Percentiles rank a stretch among this genome's conserved stretches.
phyloP scores from a whole-genome alignment of 2,329 filamentous ascomycete genomes.

The Hypoxylon sp. region DNA sequence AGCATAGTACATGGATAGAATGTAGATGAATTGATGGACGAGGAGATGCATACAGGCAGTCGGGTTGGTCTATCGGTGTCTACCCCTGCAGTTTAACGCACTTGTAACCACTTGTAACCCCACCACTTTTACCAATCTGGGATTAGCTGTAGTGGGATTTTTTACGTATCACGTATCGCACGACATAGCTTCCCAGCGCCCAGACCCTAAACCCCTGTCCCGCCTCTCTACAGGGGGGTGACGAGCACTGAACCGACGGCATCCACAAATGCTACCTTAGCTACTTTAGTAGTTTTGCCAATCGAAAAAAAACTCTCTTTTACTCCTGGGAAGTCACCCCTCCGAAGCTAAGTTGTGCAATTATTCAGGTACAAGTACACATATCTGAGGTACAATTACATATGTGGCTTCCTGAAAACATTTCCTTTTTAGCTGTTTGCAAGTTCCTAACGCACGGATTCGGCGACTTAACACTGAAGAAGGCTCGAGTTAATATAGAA shows the following conservation, averaged over 20 bases:
- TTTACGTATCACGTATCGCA: conserved; percentile 46
- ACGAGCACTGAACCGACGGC: conserved; percentile 19
- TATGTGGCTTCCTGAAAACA: not conserved
- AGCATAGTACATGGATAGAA: conserved; percentile 20
- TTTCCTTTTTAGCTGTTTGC: not conserved
- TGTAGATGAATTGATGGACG: conserved; percentile 22
- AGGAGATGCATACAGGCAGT: conserved; percentile 28
- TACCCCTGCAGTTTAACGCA: conserved; percentile 30
- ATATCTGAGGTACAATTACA: not conserved
- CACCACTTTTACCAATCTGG: conserved; percentile 33
- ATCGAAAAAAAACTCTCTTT: not conserved
- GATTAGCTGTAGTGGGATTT: conserved; percentile 43
- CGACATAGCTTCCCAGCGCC: conserved; percentile 42
- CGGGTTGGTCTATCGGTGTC: conserved; percentile 30
- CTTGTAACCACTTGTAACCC: conserved; percentile 38
- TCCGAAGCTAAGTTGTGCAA: conserved; percentile 4
- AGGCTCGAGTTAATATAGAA: conserved; percentile 9
- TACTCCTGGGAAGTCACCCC: conserved; percentile 14
- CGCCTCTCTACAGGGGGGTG: conserved; percentile 34
- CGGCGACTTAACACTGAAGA: not conserved
- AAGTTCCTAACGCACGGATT: conserved; percentile 2
- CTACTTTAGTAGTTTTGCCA: conserved; percentile 12
- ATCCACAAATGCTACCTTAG: conserved; percentile 5
- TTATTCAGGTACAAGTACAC: not conserved
- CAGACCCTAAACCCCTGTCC: conserved; percentile 42